A percentile compares a stretch with the other conserved stretches of the same genome.
Conservation (phyloP, 257 asterid species). For the Mentha longifolia region DNA sequence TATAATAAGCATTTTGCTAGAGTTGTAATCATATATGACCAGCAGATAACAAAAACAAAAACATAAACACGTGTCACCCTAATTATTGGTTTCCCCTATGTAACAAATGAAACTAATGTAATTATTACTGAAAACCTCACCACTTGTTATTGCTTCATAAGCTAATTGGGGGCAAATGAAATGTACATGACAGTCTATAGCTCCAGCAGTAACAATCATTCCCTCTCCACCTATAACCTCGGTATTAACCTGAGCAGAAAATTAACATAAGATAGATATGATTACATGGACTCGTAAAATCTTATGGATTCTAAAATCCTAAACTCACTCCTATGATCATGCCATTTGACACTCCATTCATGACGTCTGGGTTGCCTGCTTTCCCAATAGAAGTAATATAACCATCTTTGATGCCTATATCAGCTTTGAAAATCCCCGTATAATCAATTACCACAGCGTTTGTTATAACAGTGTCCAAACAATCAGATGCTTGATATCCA, state of each 20-base stretch:
- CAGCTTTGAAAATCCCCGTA: constrained; percentile 91
- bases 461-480: constrained; percentile 91
- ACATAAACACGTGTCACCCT: constrained; percentile 3
- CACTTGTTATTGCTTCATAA: constrained; percentile 91
- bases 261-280: constrained; percentile 24
- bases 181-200: constrained; percentile 96
- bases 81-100: neutral
- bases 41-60: neutral
- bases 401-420: constrained; percentile 88
- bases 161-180: constrained; percentile 97
- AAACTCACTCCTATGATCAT: constrained; percentile 85
- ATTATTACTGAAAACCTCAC: constrained; percentile 49
- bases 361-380: constrained; percentile 90
- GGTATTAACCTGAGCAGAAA: constrained; percentile 68
- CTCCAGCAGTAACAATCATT: constrained; percentile 94
- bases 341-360: constrained; percentile 53
- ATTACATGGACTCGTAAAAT: constrained; percentile 2
- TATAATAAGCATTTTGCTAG: neutral
- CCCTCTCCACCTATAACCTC: constrained; percentile 99
- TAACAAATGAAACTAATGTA: constrained; percentile 7
- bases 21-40: neutral
- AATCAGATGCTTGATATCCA: constrained; percentile 59
- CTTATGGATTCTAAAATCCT: constrained; percentile 31
- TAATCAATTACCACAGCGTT: constrained; percentile 88
- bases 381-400: constrained; percentile 70